Base-by-base conservation (phyloP, 139 green algal species). In the Haematococcus sp. region DNA sequence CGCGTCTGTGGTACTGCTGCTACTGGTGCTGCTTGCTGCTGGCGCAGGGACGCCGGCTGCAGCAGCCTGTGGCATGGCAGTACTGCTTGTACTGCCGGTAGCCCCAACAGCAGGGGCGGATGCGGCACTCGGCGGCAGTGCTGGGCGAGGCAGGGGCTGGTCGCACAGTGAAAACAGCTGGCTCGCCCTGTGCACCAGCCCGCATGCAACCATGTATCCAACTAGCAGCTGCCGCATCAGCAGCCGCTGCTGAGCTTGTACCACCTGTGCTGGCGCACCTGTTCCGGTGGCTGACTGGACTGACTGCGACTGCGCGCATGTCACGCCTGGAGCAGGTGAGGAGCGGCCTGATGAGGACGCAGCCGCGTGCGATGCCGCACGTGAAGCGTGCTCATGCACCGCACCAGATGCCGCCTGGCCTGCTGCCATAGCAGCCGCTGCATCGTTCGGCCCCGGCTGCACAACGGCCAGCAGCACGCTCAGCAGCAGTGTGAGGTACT, bases 81-180 rank as follows among this genome's bases (percentile, higher is more conserved):
- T 49, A n/a, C 17, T 59, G 28, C 22, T 22, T n/a, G 44, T 3
- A 22, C 32, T 40, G n/a, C 44, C n/a, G 7, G 22, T 30, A 9
- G 22, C 33, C 44, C n/a, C 35, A 63, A 4, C 32, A 20, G 23
- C 44, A 65, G 49, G 28, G 35, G 31, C 34, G 33, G 44, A 44
- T 40, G 61, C n/a, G 20, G 49, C 9, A 5, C 63, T 56, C 54
- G n/a, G 27, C 28, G 32, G 46, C 30, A 63, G 20, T 19, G 30
- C 60, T 52, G 32, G 20, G 61, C 58, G 58, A 17, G 20, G 44
- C 59, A 73, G 40, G 0, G 81, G 79, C 58, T 79, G 77, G 73
- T 91, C 84, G 70, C 87, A 87, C 61, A 91, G 71, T n/a, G 61
- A 81, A 76, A 91, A 89, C 20, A 85, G 75, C 67, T 87, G 79